phyloP scores from a whole-genome alignment of 2,329 filamentous ascomycete genomes.

The Penicillium oxalicum region DNA sequence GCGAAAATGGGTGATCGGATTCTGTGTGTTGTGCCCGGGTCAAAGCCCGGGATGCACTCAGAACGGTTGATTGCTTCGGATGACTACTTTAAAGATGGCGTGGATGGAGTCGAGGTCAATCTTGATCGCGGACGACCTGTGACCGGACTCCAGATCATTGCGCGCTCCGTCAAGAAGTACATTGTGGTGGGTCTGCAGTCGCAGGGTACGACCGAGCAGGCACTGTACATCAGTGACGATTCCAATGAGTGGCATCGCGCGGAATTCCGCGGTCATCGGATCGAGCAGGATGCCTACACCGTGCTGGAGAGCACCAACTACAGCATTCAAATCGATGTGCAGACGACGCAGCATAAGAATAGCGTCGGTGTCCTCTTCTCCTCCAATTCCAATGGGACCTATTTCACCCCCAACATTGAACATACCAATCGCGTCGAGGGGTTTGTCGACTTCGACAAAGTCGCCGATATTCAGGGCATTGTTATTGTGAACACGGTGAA shows the following conservation, averaged over 20 bases:
- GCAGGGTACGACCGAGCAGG: slow-evolving; percentile 78
- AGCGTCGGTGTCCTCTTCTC: slow-evolving; percentile 87
- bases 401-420: slow-evolving; percentile 85
- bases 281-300: slow-evolving; percentile 82
- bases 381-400: slow-evolving; percentile 95
- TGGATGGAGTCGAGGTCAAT: slow-evolving; percentile 60
- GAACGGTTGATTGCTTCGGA: slow-evolving; percentile 77
- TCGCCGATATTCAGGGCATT: slow-evolving; percentile 84
- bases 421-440: slow-evolving; percentile 83
- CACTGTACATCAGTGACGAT: slow-evolving; percentile 82
- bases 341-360: slow-evolving; percentile 56
- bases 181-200: slow-evolving; percentile 78
- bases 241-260: slow-evolving; percentile 83
- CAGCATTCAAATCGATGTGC: slow-evolving; percentile 93
- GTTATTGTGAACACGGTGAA: slow-evolving; percentile 84
- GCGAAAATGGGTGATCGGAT: slow-evolving; percentile 64
- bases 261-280: slow-evolving; percentile 79
- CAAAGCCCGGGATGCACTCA: slow-evolving; percentile 64
- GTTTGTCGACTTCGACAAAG: slow-evolving; percentile 90
- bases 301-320: slow-evolving; percentile 95
- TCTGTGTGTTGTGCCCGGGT: slow-evolving; percentile 72
- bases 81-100: slow-evolving; percentile 65
- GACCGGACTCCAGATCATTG: slow-evolving; percentile 65
- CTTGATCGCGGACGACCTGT: slow-evolving; percentile 69
- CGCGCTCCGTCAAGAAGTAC: slow-evolving; percentile 80